Evolutionary conservation across 495 filamentous ascomycete genomes (phyloP).

Genomic region (Hamigera avellanea): DNA sequence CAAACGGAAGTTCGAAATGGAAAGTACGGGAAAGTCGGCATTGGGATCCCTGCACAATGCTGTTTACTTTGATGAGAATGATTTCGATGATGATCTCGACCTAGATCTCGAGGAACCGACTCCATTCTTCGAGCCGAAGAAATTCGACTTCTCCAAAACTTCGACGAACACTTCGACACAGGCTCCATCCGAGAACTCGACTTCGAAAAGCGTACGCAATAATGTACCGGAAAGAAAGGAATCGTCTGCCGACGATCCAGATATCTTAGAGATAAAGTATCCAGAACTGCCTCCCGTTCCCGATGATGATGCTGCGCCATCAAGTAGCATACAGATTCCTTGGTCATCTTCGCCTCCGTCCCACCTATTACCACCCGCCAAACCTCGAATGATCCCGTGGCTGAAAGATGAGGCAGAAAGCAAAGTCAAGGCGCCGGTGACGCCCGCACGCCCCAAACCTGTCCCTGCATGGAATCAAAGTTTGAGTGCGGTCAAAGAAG

Average conservation of each 20-base stretch:
- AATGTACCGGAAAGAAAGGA: not conserved
- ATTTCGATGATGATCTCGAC: constrained; percentile 42
- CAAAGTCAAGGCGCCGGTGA: constrained; percentile 17
- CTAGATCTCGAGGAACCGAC: constrained; percentile 33
- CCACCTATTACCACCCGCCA: constrained; percentile 31
- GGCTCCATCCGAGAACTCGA: constrained; percentile 14
- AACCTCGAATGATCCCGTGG: constrained; percentile 49
- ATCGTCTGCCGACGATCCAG: constrained; percentile 3
- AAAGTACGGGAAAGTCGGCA: constrained; percentile 16
- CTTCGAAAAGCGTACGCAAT: constrained; percentile 7
- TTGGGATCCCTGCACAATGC: constrained; percentile 32
- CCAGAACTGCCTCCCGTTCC: constrained; percentile 27
- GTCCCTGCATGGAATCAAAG: constrained; percentile 68
- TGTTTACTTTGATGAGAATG: constrained; percentile 44
- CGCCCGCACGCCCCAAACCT: constrained; percentile 30
- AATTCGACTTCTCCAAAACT: too few relatives aligned
- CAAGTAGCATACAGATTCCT: constrained; percentile 44
- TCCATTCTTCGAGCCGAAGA: constrained; percentile 15
- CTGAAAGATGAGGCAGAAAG: constrained; percentile 21
- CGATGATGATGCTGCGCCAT: constrained; percentile 19
- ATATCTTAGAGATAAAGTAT: constrained; percentile 23
- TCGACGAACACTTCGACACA: constrained; percentile 8
- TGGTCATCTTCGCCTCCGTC: constrained; percentile 56
- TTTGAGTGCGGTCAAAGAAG: constrained; percentile 69
- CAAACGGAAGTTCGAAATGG: constrained; percentile 35